Evolutionary conservation across 768 basidiomycete genomes (phyloP).

Genomic region (Leucosporidium scottii): DNA sequence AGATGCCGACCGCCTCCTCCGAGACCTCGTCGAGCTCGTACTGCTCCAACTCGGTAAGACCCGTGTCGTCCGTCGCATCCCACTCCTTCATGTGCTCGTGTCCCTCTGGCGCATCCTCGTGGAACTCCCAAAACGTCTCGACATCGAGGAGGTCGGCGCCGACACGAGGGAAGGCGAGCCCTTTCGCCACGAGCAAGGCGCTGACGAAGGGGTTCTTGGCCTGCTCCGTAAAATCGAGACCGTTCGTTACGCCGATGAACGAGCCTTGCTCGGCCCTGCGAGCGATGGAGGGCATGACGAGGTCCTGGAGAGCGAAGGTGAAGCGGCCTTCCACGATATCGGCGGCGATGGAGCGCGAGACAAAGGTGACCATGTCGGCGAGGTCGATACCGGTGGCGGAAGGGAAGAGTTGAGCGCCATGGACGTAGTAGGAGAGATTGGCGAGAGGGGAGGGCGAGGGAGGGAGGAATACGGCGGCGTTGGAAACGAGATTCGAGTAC

Average conservation of each 20-base stretch:
- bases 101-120: neutral
- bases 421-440: neutral
- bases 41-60: neutral
- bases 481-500: constrained; percentile 16
- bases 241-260: constrained; percentile 25
- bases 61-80: neutral
- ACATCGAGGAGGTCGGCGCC: neutral
- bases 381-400: constrained; percentile 24
- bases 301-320: constrained; percentile 17
- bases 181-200: neutral
- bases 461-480: constrained; percentile 3
- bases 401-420: constrained; percentile 15
- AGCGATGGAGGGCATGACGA: constrained; percentile 21
- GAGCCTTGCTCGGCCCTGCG: neutral
- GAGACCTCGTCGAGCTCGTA: too few species aligned
- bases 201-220: constrained; percentile 11
- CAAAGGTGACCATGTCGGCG: constrained; percentile 22
- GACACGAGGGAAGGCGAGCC: constrained; percentile 16
- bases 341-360: constrained; percentile 17
- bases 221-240: constrained; percentile 13
- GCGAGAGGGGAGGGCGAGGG: neutral
- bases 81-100: neutral
- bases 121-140: neutral
- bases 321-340: constrained; percentile 15
- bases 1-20: neutral